Evolutionary conservation across 2,329 filamentous ascomycete species (phyloP).

Genomic region (Aspergillus aculeatinus): DNA sequence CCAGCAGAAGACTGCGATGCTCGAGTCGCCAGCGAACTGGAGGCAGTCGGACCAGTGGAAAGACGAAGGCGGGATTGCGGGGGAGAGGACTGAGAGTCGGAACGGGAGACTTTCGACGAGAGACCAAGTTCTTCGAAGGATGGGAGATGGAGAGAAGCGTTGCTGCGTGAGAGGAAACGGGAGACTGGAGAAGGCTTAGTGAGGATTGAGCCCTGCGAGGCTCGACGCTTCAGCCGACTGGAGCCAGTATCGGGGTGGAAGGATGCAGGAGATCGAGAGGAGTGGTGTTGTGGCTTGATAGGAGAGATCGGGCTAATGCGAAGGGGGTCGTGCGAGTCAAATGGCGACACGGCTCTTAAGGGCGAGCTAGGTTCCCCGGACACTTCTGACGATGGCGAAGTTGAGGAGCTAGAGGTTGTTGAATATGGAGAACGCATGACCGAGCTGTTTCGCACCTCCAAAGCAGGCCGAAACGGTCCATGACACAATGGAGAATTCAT

Average conservation of each 20-base stretch:
- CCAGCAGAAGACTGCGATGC: conserved; percentile 36
- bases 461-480: conserved; percentile 30
- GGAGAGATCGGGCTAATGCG: conserved; percentile 23
- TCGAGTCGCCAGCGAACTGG: conserved; percentile 29
- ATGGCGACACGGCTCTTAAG: conserved; percentile 15
- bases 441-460: conserved; percentile 25
- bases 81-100: conserved; percentile 30
- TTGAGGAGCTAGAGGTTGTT: conserved; percentile 20
- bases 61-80: conserved; percentile 31
- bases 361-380: conserved; percentile 17
- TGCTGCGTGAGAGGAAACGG: conserved; percentile 38
- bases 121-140: conserved; percentile 53
- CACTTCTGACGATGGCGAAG: conserved; percentile 19
- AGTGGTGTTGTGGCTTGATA: conserved; percentile 14
- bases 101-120: conserved; percentile 24
- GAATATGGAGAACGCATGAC: conserved; percentile 30
- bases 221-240: conserved; percentile 34
- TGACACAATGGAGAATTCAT: conserved; percentile 35
- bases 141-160: conserved; percentile 49
- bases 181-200: conserved; percentile 37
- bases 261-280: conserved; percentile 15
- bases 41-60: conserved; percentile 37
- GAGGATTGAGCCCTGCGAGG: conserved; percentile 37
- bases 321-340: conserved; percentile 13
- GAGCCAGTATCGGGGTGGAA: conserved; percentile 19